phyloP scores from a whole-genome alignment of 83 land plant species.

The Thuja plicata region DNA sequence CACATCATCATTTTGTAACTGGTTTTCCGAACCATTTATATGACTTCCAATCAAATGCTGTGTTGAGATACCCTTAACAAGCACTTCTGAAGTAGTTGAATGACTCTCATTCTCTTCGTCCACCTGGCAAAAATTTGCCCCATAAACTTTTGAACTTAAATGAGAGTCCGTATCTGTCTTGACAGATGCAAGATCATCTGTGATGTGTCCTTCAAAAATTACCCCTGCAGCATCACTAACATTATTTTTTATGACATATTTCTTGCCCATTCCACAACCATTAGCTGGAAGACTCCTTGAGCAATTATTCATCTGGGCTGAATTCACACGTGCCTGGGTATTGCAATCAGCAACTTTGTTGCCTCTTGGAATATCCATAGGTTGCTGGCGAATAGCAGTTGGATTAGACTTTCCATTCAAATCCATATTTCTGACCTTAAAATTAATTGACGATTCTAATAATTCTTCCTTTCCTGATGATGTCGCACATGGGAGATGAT shows the following conservation, averaged over 20 bases:
- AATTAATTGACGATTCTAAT: neutral
- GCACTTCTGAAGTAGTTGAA: neutral
- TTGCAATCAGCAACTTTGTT: slow-evolving; percentile 2
- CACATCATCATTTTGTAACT: neutral
- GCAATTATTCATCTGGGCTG: slow-evolving; percentile 9
- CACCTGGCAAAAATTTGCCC: neutral
- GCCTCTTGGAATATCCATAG: slow-evolving; percentile 9
- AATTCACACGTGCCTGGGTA: neutral
- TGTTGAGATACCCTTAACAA: neutral
- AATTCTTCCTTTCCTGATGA: neutral
- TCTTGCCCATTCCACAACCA: neutral
- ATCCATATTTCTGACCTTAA: neutral
- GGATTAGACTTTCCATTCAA: slow-evolving; percentile 2
- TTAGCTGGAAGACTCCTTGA: neutral
- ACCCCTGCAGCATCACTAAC: neutral
- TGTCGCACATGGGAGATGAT: neutral
- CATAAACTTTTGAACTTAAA: neutral
- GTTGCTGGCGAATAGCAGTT: neutral
- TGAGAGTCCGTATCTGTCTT: neutral
- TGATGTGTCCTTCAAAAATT: slow-evolving; percentile 9
- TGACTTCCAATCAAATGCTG: neutral
- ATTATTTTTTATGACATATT: neutral
- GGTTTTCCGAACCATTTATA: neutral
- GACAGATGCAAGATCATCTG: neutral
- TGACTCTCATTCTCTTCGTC: neutral